A percentile compares a stretch with the other conserved stretches of the same genome.
Evolutionary conservation across 1,284 basidiomycete genomes (phyloP).

Genomic region (Retiboletus flavoniger): DNA sequence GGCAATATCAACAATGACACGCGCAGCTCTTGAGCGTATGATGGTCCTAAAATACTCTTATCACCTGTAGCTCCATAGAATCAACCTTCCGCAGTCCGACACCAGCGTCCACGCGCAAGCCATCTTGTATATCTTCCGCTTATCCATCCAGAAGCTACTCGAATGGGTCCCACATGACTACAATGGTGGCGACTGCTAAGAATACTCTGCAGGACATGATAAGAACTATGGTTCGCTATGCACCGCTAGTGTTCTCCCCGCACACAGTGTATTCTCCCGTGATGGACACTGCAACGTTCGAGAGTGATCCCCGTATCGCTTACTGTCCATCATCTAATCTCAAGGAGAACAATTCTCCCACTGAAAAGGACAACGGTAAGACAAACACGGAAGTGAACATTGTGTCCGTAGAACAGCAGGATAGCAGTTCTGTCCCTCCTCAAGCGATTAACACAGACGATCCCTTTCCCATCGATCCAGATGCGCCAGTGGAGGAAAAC

Average conservation of each 20-base stretch:
- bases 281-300: constrained; percentile 1
- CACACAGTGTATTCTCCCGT: not conserved
- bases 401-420: constrained; percentile 12
- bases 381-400: not conserved
- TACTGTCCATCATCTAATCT: not conserved
- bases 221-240: not conserved
- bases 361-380: constrained; percentile 1
- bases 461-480: constrained; percentile 54
- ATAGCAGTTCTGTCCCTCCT: not conserved
- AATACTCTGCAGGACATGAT: not conserved
- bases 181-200: not conserved
- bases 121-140: not conserved
- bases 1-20: not conserved
- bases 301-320: not conserved
- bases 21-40: not conserved
- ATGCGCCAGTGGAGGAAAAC: constrained; percentile 49
- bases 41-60: not conserved
- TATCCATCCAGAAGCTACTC: not conserved
- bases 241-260: not conserved
- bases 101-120: not conserved
- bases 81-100: not conserved
- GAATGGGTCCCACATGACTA: not conserved
- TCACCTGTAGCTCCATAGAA: not conserved
- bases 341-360: not conserved
- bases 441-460: constrained; percentile 21